A percentile compares a stretch with the other conserved stretches of the same genome.
phyloP scores from a whole-genome alignment of 371 early-diverging fungal genomes.

The Rhizomucor miehei region DNA sequence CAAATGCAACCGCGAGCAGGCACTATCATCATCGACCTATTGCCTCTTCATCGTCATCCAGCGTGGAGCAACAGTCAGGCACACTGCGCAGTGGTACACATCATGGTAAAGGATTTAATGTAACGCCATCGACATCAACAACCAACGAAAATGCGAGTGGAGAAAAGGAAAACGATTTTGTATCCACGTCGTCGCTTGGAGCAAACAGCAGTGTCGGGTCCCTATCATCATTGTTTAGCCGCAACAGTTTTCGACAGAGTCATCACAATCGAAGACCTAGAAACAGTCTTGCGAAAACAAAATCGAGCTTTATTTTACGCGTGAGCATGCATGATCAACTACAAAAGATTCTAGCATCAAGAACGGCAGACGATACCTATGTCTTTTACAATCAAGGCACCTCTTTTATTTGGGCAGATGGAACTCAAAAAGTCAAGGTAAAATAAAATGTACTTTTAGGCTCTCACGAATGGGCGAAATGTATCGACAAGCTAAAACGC shows the following conservation, averaged over 20 bases:
- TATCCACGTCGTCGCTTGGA: conserved; percentile 10
- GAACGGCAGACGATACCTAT: conserved; percentile 61
- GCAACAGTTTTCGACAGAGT: conserved; percentile 16
- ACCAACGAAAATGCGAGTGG: conserved; percentile 1
- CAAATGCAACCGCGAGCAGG: conserved; percentile 14
- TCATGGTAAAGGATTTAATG: neutral
- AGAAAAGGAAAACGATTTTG: conserved; percentile 1
- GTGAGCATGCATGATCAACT: conserved; percentile 79
- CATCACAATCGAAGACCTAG: conserved; percentile 50
- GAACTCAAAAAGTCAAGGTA: conserved; percentile 56
- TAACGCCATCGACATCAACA: conserved; percentile 6
- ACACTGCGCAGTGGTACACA: conserved; percentile 2
- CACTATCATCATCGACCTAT: conserved; percentile 7
- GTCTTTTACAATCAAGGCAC: conserved; percentile 76
- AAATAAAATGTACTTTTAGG: no score
- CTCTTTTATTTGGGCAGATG: conserved; percentile 72
- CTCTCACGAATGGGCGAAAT: no score
- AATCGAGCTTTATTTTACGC: conserved; percentile 74
- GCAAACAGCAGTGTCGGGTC: conserved; percentile 17
- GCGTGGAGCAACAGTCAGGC: conserved; percentile 15
- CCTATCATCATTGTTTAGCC: conserved; percentile 14
- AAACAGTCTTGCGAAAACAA: conserved; percentile 62
- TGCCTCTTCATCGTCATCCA: conserved; percentile 19
- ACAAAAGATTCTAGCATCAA: conserved; percentile 65
- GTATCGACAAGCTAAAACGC: no score